Conservation (phyloP, 192 early-diverging fungal genomes). For the Coemansia sp. region DNA sequence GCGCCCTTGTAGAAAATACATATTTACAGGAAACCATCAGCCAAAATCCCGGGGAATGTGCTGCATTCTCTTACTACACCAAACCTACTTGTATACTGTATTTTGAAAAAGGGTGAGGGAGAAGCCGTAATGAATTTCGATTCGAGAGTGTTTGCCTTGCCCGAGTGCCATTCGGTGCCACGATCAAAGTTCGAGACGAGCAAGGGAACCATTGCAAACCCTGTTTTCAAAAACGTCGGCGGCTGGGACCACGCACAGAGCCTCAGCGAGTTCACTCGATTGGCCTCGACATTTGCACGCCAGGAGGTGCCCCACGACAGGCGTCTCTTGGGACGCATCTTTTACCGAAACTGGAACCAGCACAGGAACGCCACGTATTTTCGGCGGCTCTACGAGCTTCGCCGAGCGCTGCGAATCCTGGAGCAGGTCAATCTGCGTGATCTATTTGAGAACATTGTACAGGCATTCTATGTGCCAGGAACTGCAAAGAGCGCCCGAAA, state of each 20-base stretch:
- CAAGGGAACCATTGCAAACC: constrained; percentile 17
- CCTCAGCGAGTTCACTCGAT: constrained; percentile 3
- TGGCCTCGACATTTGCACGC: not conserved
- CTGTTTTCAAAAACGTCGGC: constrained; percentile 35
- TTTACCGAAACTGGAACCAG: constrained; percentile 51
- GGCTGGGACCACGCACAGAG: constrained; percentile 18
- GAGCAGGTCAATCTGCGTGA: constrained; percentile 6
- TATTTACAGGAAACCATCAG: not conserved
- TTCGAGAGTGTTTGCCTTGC: constrained; percentile 2
- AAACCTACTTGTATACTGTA: not conserved
- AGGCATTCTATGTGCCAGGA: constrained; percentile 3
- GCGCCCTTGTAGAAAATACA: not conserved
- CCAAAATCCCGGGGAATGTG: too few species aligned
- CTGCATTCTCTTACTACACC: too few species aligned
- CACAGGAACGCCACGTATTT: constrained; percentile 27
- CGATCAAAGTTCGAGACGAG: constrained; percentile 24
- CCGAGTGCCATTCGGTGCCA: constrained; percentile 37
- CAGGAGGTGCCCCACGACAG: constrained; percentile 28
- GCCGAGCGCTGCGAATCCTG: constrained; percentile 26
- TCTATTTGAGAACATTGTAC: constrained; percentile 4
- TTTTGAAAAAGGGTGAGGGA: not conserved
- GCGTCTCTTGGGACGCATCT: constrained; percentile 26
- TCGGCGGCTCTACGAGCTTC: constrained; percentile 27
- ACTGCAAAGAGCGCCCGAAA: constrained; percentile 2
- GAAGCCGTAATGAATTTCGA: not conserved